These are phyloP conservation scores for Fusarium ambrosium DNA, from an alignment of 2,329 filamentous ascomycete species.

Conservation along the genomic window DNA sequence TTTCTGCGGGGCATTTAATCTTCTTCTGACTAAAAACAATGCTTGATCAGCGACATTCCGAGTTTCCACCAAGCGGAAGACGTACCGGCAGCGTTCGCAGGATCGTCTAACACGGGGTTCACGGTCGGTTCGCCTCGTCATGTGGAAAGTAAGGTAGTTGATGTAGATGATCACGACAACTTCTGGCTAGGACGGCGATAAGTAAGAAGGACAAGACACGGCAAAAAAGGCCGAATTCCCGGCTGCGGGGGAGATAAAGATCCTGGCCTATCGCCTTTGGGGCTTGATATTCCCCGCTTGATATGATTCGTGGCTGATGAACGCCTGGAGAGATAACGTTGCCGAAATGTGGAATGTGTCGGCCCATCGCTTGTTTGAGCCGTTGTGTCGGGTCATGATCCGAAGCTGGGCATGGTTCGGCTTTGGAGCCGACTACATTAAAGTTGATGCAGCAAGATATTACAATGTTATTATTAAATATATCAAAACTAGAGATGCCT, in stretches of 20 bases:
- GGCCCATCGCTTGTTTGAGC: neutral
- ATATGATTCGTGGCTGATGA: neutral
- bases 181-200: neutral
- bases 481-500: neutral
- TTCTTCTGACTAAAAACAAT: conserved; percentile 35
- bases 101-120: conserved; percentile 41
- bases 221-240: neutral
- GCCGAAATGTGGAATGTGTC: neutral
- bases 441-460: neutral
- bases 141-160: neutral
- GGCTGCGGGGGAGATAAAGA: neutral
- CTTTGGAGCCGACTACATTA: neutral
- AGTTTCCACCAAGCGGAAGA: neutral
- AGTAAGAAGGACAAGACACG: neutral
- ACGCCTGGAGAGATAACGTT: neutral
- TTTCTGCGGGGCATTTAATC: conserved; percentile 45
- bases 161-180: neutral
- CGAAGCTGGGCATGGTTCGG: neutral
- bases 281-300: neutral
- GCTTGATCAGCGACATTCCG: neutral
- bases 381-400: neutral
- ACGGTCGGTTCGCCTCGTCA: conserved; percentile 12
- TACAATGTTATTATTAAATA: neutral
- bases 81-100: conserved; percentile 42
- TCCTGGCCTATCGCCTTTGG: neutral